These are phyloP conservation scores for Sanguinoderma infundibulare DNA, from an alignment of 1,284 basidiomycete genomes.

Conservation along the genomic window DNA sequence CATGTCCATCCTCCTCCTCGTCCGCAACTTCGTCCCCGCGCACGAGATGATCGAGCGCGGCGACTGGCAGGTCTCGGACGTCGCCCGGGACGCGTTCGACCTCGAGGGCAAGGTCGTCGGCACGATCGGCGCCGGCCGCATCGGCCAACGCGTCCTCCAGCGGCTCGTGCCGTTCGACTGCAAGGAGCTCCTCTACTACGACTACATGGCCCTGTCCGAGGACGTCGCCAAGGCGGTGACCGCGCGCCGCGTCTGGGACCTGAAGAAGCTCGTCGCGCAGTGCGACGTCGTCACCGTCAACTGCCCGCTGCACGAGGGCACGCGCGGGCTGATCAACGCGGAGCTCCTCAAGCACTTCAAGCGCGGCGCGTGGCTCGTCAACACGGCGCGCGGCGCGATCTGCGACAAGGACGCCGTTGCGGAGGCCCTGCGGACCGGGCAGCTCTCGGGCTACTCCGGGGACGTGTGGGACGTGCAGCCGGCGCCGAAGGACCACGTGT, in stretches of 20 bases:
- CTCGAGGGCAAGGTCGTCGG: conserved; percentile 92
- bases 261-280: conserved; percentile 84
- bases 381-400: conserved; percentile 95
- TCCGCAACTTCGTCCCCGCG: conserved; percentile 86
- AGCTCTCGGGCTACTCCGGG: conserved; percentile 73
- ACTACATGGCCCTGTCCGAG: conserved; percentile 84
- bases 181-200: conserved; percentile 94
- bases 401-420: conserved; percentile 85
- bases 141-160: conserved; percentile 91
- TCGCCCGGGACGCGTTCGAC: conserved; percentile 86
- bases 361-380: conserved; percentile 90
- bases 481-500: conserved; percentile 85
- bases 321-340: conserved; percentile 80
- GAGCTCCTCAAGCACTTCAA: conserved; percentile 91
- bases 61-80: conserved; percentile 84
- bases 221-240: conserved; percentile 75
- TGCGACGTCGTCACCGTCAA: conserved; percentile 90
- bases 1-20: conserved; percentile 83
- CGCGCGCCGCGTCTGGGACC: conserved; percentile 78
- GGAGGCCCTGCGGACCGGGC: conserved; percentile 79
- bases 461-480: conserved; percentile 85
- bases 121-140: conserved; percentile 86
- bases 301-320: conserved; percentile 91
- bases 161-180: conserved; percentile 87
- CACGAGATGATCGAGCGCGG: conserved; percentile 87